phyloP scores from a whole-genome alignment of 2,329 filamentous ascomycete species.

The Alternaria consortialis region DNA sequence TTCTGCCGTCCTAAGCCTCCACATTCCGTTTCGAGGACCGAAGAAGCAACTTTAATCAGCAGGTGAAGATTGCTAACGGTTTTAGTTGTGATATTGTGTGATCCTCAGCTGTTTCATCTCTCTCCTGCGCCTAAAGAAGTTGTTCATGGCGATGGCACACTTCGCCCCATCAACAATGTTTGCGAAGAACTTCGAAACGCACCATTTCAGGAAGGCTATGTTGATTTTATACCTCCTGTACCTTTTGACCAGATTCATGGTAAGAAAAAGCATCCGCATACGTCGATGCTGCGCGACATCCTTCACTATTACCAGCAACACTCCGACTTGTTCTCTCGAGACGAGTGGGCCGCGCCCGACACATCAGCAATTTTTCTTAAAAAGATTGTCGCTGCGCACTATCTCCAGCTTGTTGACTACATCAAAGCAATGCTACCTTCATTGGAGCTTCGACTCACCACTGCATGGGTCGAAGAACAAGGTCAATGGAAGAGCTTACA shows the following conservation, averaged over 20 bases:
- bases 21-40: background rate
- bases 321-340: constrained; percentile 23
- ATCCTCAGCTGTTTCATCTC: constrained; percentile 38
- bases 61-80: background rate
- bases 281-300: constrained; percentile 41
- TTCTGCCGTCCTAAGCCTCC: no score
- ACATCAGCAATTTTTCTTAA: constrained; percentile 42
- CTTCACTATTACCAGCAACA: constrained; percentile 39
- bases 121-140: constrained; percentile 22
- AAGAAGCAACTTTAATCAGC: background rate
- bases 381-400: constrained; percentile 47
- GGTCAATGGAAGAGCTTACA: constrained; percentile 47
- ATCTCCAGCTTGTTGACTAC: constrained; percentile 46
- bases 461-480: constrained; percentile 45
- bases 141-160: background rate
- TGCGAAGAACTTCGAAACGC: constrained; percentile 21
- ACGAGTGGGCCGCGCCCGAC: constrained; percentile 33
- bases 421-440: constrained; percentile 49
- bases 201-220: constrained; percentile 44
- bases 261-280: constrained; percentile 31
- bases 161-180: constrained; percentile 11
- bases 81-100: constrained; percentile 45
- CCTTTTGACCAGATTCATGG: background rate
- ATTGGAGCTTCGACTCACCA: constrained; percentile 43
- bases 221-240: constrained; percentile 38